These are phyloP conservation scores for Lasiosphaeriaceae sp. DNA, from an alignment of 495 filamentous ascomycete genomes.

Conservation along the genomic window DNA sequence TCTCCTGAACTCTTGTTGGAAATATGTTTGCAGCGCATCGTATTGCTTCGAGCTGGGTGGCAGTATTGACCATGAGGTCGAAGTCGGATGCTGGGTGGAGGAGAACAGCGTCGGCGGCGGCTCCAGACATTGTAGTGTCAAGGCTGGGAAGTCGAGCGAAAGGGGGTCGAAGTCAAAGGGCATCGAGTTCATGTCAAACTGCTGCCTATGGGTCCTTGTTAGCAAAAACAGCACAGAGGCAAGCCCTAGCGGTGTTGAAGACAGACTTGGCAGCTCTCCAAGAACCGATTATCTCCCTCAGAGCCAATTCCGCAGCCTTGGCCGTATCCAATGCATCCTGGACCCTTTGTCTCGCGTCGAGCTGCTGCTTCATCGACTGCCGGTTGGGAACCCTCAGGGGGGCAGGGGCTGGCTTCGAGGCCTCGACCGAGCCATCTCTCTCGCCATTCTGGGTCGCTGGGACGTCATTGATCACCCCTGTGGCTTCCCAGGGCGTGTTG, in stretches of 20 bases:
- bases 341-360: slow-evolving; percentile 53
- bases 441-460: slow-evolving; percentile 40
- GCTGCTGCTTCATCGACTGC: slow-evolving; percentile 51
- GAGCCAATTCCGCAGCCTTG: slow-evolving; percentile 76
- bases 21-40: slow-evolving; percentile 61
- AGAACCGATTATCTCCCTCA: slow-evolving; percentile 74
- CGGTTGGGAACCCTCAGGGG: slow-evolving; percentile 41
- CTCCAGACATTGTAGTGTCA: slow-evolving; percentile 75
- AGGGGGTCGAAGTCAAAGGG: slow-evolving; percentile 84
- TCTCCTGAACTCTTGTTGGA: slow-evolving; percentile 60
- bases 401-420: slow-evolving; percentile 18
- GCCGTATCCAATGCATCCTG: slow-evolving; percentile 65
- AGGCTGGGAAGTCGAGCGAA: slow-evolving; percentile 72
- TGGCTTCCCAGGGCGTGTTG: slow-evolving; percentile 61
- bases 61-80: slow-evolving; percentile 68
- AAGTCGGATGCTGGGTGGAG: slow-evolving; percentile 63
- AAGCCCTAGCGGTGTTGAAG: slow-evolving; percentile 16
- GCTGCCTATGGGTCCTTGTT: slow-evolving; percentile 32
- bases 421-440: slow-evolving; percentile 20
- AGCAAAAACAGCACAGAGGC: slow-evolving; percentile 7
- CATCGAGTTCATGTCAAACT: slow-evolving; percentile 41
- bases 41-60: slow-evolving; percentile 67
- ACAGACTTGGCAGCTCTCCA: slow-evolving; percentile 77
- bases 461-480: slow-evolving; percentile 78
- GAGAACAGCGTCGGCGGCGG: slow-evolving; percentile 72